A percentile compares a stretch with the other conserved stretches of the same genome.
Evolutionary conservation across 192 early-diverging fungal genomes (phyloP).

Genomic region (Paraglomus brasilianum): DNA sequence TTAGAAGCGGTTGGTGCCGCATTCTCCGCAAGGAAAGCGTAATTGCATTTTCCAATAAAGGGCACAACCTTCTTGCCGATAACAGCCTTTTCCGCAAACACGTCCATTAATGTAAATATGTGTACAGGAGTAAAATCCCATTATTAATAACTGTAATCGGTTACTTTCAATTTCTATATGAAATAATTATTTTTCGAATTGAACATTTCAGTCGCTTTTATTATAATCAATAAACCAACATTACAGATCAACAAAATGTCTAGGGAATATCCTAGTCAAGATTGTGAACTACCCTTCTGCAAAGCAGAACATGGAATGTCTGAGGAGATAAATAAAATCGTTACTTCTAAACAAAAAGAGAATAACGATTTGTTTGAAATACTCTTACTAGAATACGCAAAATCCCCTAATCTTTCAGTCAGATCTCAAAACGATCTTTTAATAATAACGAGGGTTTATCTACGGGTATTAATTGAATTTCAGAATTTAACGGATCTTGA

Average conservation of each 20-base stretch:
- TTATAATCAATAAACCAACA: conserved; percentile 16
- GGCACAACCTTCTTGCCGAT: conserved; percentile 26
- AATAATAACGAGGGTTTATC: too few relatives aligned
- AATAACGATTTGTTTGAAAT: too few relatives aligned
- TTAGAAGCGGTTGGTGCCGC: conserved; percentile 17
- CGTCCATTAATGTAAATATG: conserved; percentile 20
- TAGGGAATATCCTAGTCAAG: too few relatives aligned
- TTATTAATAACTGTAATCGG: conserved; percentile 22
- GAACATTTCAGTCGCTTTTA: conserved; percentile 28
- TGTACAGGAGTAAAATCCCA: conserved; percentile 25
- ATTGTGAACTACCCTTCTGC: too few relatives aligned
- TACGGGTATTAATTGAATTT: too few relatives aligned
- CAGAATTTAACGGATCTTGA: conserved; percentile 18
- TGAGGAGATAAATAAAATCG: too few relatives aligned
- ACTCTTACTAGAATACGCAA: too few relatives aligned
- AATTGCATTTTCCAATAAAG: conserved; percentile 25
- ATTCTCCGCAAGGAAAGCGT: conserved; percentile 22
- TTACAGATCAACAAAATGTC: too few relatives aligned
- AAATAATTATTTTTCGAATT: conserved; percentile 31
- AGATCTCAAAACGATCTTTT: too few relatives aligned
- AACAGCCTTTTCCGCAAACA: conserved; percentile 25
- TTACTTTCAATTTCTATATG: conserved; percentile 29
- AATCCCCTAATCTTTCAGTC: too few relatives aligned
- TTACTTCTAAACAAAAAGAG: too few relatives aligned
- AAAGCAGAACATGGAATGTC: too few relatives aligned